These are phyloP conservation scores for Panaeolus papilionaceus DNA, from an alignment of 768 basidiomycete species.

Conservation along the genomic window DNA sequence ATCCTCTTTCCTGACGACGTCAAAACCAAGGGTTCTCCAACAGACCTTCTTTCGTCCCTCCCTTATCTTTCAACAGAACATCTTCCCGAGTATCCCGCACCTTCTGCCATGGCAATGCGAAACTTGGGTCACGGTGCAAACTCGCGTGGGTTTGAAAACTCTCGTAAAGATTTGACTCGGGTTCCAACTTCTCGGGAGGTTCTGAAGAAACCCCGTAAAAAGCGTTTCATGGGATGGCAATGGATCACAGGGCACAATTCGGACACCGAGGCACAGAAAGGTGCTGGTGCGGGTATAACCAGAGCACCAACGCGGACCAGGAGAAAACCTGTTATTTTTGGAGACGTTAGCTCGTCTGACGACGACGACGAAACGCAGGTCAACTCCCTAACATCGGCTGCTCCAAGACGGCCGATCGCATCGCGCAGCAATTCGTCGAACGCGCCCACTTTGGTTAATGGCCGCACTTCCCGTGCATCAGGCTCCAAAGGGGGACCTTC, in stretches of 20 bases:
- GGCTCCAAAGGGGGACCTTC: constrained; percentile 1
- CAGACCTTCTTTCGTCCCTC: constrained; percentile 12
- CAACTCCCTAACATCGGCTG: constrained; percentile 21
- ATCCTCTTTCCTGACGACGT: constrained; percentile 34
- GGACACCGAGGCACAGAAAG: background rate
- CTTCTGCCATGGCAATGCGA: background rate
- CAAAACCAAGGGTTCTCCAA: constrained; percentile 24
- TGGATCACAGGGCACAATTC: background rate
- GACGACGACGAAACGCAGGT: constrained; percentile 40
- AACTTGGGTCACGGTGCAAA: background rate
- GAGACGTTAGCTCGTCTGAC: constrained; percentile 32
- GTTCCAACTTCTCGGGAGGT: constrained; percentile 27
- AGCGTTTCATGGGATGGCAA: background rate
- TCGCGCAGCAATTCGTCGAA: constrained; percentile 31
- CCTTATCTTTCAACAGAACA: constrained; percentile 22
- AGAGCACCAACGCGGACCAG: constrained; percentile 20
- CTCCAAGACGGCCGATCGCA: constrained; percentile 17
- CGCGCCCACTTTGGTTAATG: constrained; percentile 37
- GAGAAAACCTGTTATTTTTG: constrained; percentile 42
- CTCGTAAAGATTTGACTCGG: background rate
- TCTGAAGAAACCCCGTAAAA: constrained; percentile 30
- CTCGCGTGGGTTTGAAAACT: background rate
- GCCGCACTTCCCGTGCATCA: constrained; percentile 4
- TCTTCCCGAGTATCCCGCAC: constrained; percentile 15
- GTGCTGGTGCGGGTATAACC: background rate